These are phyloP conservation scores for Penicillium coffeae DNA, from an alignment of 495 filamentous ascomycete species.

Conservation along the genomic window DNA sequence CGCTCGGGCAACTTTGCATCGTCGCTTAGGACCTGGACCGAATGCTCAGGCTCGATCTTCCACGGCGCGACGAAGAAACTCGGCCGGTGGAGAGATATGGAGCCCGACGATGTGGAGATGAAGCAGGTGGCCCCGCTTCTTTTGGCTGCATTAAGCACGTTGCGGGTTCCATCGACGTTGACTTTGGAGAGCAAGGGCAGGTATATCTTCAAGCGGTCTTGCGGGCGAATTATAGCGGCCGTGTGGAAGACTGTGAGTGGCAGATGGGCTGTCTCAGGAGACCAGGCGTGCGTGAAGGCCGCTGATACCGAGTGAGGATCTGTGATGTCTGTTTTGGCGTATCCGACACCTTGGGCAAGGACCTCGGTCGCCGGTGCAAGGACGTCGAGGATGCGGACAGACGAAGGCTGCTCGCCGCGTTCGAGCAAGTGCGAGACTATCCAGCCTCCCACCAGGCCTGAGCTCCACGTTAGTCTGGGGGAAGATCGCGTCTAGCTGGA, in stretches of 20 bases:
- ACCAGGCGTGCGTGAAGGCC: neutral
- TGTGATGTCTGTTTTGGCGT: neutral
- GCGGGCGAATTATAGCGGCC: conserved; percentile 48
- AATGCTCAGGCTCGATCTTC: conserved; percentile 32
- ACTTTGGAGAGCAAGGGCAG: conserved; percentile 47
- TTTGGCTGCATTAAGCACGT: conserved; percentile 47
- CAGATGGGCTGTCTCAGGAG: conserved; percentile 23
- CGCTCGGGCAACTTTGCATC: conserved; percentile 39
- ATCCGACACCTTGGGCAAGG: neutral
- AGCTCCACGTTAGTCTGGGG: neutral
- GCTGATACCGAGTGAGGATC: neutral
- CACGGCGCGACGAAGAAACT: conserved; percentile 50
- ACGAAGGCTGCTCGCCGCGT: conserved; percentile 38
- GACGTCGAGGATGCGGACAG: neutral
- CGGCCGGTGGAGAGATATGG: conserved; percentile 38
- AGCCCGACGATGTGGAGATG: conserved; percentile 54
- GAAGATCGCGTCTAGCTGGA: neutral
- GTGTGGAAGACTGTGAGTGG: conserved; percentile 59
- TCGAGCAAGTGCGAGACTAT: conserved; percentile 51
- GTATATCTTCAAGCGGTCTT: conserved; percentile 43
- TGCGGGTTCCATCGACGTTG: conserved; percentile 51
- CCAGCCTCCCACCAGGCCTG: conserved; percentile 55
- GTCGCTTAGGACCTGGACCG: conserved; percentile 46
- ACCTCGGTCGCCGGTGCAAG: neutral
- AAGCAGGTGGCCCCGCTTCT: conserved; percentile 47